Base-by-base conservation (phyloP, 1,139 yeast genomes). In the Protomyces pachydermus region DNA sequence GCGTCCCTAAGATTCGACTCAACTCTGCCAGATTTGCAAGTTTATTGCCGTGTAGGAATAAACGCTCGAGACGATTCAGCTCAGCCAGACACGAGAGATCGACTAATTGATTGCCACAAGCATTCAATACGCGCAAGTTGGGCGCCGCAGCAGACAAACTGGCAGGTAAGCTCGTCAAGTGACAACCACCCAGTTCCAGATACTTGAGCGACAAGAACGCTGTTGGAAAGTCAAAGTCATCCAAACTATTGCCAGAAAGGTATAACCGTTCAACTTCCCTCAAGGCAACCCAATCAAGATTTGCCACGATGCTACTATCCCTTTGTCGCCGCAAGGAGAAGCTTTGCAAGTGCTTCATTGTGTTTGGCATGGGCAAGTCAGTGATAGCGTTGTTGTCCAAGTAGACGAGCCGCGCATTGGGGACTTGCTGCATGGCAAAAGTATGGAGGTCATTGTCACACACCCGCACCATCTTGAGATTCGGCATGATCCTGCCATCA, bases 81-180 rank as follows among this genome's bases (percentile, higher is more conserved):
- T 68, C 69, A 52, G 66, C 65, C 38, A 75, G 64, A 12, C 74
- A 71, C 2, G 67, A 46, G 8, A 75, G 62, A 54, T 71, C 72
- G 12, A 64, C 39, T 2, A 75, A 57, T 61, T 68, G 64, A 67
- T 75, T 75, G 67, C 73, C 70, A n/a, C 75, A 71, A 42, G 75
- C 66, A 61, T 75, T 73, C 28, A 75, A 68, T 34, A 73, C 75
- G 6, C 78, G 71, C 34, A 75, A 65, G 63, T 75, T 75, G 53
- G 72, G 69, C 34, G 70, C 68, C 51, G 68, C 63, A 39, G 67
- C 68, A 9, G 70, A 65, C 57, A 75, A 71, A 35, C 67, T 60
- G 16, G 60, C 64, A 1, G 78, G 78, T 6, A 75, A 66, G 9
- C 42, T 38, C n/a, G 58, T 57, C 14, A 75, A 66, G 3, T 70